These are phyloP conservation scores for Penicillium decumbens DNA, from an alignment of 2,329 filamentous ascomycete genomes.

Conservation along the genomic window DNA sequence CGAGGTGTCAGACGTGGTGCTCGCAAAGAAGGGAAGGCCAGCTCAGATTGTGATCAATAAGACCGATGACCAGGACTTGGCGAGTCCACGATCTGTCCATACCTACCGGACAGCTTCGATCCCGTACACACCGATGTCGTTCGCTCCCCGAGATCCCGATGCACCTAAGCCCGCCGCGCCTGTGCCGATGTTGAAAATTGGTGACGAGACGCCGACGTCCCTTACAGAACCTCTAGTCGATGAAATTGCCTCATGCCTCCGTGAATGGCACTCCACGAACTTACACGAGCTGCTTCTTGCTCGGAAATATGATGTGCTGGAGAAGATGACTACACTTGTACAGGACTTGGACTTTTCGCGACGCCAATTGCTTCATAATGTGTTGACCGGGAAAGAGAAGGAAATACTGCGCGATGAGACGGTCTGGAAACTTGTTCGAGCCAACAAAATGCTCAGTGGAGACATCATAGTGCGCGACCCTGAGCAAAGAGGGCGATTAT, in stretches of 20 bases:
- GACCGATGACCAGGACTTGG: constrained; percentile 32
- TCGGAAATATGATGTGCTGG: constrained; percentile 73
- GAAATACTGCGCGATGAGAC: constrained; percentile 76
- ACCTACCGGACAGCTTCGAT: constrained; percentile 29
- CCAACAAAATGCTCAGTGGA: constrained; percentile 89
- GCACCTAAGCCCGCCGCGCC: constrained; percentile 74
- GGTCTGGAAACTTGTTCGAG: constrained; percentile 89
- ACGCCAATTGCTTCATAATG: constrained; percentile 87
- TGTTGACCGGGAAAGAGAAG: constrained; percentile 82
- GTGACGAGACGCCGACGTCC: constrained; percentile 91
- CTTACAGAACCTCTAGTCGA: constrained; percentile 86
- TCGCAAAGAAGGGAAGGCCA: constrained; percentile 39
- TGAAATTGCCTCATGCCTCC: constrained; percentile 91
- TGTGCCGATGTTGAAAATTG: constrained; percentile 95
- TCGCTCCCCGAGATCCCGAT: constrained; percentile 56
- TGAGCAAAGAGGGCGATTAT: constrained; percentile 70
- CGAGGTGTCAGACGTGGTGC: constrained; percentile 32
- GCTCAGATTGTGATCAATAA: constrained; percentile 40
- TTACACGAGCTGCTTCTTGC: constrained; percentile 84
- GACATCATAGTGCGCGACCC: constrained; percentile 95
- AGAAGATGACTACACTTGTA: constrained; percentile 75
- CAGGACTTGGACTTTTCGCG: constrained; percentile 77
- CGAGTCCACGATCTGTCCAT: constrained; percentile 30
- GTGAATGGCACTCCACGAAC: constrained; percentile 98
- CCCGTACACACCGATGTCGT: constrained; percentile 34